A percentile compares a stretch with the other conserved stretches of the same genome.
phyloP scores from a whole-genome alignment of 257 asterid genomes.

The Solanum megistacrolobum region DNA sequence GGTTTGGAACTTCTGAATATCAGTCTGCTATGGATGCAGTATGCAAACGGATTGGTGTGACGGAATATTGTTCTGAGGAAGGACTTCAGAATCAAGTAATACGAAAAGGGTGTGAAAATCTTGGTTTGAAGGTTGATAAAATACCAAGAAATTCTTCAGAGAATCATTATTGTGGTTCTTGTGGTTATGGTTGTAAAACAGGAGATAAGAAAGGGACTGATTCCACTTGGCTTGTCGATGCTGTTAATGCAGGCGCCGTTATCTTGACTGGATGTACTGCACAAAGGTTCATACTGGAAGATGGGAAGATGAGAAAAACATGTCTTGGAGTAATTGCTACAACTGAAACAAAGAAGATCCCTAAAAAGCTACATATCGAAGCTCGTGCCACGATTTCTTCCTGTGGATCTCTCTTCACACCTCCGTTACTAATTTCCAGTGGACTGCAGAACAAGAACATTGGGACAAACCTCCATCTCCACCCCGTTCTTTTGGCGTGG shows the following conservation, averaged over 20 bases:
- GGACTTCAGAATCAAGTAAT: constrained; percentile 71
- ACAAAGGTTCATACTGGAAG: constrained; percentile 36
- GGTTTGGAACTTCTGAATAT: constrained; percentile 45
- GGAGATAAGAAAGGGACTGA: constrained; percentile 84
- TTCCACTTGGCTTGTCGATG: constrained; percentile 83
- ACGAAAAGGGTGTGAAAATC: constrained; percentile 54
- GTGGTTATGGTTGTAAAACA: constrained; percentile 74
- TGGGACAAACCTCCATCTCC: constrained; percentile 79
- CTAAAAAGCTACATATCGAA: constrained; percentile 39
- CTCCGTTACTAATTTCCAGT: constrained; percentile 60
- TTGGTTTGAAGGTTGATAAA: constrained; percentile 43
- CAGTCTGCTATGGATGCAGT: constrained; percentile 72
- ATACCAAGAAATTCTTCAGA: constrained; percentile 63
- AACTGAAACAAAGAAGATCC: constrained; percentile 15
- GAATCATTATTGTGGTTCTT: constrained; percentile 80
- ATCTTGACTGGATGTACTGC: constrained; percentile 71
- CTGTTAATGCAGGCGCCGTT: constrained; percentile 61
- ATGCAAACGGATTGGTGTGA: constrained; percentile 67
- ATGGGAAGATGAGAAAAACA: constrained; percentile 22
- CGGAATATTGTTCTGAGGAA: constrained; percentile 40
- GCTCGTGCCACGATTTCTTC: constrained; percentile 58
- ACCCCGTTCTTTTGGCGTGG: constrained; percentile 68
- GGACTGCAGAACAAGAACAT: constrained; percentile 72
- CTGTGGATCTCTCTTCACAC: constrained; percentile 72
- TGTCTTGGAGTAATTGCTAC: constrained; percentile 63